Base-by-base conservation (phyloP, 2,329 filamentous ascomycete species). In the Aspergillus jensenii region DNA sequence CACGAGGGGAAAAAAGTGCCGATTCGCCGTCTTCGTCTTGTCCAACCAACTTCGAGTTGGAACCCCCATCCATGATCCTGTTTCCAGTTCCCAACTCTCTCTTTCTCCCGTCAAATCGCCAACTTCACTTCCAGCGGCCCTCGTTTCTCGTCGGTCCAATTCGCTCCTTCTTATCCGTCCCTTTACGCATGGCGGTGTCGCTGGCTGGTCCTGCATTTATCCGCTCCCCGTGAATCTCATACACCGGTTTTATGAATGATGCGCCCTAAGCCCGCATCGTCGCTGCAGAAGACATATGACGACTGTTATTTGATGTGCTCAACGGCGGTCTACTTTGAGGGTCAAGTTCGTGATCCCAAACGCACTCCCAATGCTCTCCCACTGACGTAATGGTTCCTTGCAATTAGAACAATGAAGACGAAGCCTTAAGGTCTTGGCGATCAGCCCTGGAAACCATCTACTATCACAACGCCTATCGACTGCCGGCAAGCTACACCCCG, bases 221-320 rank as follows among this genome's bases (percentile, higher is more conserved):
- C 60, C 62, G 55, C 61, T 47, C 39, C 15, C 45, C 55, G 31
- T 55, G 50, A 59, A 44, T 41, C 37, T n/a, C n/a, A 40, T 47
- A 37, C 14, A 46, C 52, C 44, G 14, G 14, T 52, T 52, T 40
- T 56, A 60, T 60, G 60, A 70, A 82, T 81, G 78, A 83, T 80
- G 74, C 77, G 77, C 71, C 74, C 74, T 74, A 87, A 86, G 71
- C 80, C 82, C 62, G 82, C 87, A 71, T 87, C 89, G 76, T 87
- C 87, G 62, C 86, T 97, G 75, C 93, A 98, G 79, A 97, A 96
- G 84, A 96, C 92, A 56, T 98, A 98, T 78, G 93, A 98, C 79
- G 92, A 98, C 76, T 93, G 90, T 76, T 97, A 96, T 78, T 79
- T 97, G 67, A 92, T 89, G 71, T 97, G 93, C 77, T 97, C 93